These are phyloP conservation scores for Zymoseptoria passerinii DNA, from an alignment of 2,329 filamentous ascomycete genomes.

Conservation along the genomic window DNA sequence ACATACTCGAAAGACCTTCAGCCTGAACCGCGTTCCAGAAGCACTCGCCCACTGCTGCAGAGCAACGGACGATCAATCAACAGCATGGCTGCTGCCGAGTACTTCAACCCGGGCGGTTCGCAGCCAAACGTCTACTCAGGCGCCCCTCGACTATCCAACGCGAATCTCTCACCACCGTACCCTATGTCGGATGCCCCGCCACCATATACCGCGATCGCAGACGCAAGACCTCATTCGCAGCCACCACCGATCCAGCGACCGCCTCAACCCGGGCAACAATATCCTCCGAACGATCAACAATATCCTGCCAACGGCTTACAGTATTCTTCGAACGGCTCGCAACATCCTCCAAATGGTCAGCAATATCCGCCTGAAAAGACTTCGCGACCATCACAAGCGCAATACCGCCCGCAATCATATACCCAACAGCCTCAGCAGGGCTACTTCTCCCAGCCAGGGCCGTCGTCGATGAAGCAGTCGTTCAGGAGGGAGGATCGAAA, in stretches of 20 bases:
- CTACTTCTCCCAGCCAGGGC: constrained; percentile 8
- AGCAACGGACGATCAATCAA: background rate
- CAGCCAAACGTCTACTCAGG: background rate
- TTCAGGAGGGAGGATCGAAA: constrained; percentile 8
- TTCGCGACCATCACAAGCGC: background rate
- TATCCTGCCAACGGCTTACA: background rate
- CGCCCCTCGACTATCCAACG: constrained; percentile 5
- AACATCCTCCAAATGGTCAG: constrained; percentile 4
- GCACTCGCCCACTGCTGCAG: background rate
- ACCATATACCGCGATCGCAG: constrained; percentile 18
- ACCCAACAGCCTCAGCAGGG: constrained; percentile 6
- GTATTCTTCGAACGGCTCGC: constrained; percentile 1
- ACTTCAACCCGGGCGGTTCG: constrained; percentile 16
- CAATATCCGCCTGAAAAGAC: constrained; percentile 9
- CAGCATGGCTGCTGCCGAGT: constrained; percentile 25
- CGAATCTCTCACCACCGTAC: constrained; percentile 19
- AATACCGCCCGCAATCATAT: constrained; percentile 12
- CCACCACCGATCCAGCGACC: constrained; percentile 24
- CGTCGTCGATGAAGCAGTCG: constrained; percentile 9
- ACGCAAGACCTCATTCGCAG: constrained; percentile 22
- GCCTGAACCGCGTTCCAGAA: background rate
- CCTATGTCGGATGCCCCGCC: constrained; percentile 26
- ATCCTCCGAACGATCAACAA: background rate
- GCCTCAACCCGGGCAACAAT: constrained; percentile 5
- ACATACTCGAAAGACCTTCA: background rate